Base-by-base conservation (phyloP, 345 rosid species). In the Eucalyptus viminalis region DNA sequence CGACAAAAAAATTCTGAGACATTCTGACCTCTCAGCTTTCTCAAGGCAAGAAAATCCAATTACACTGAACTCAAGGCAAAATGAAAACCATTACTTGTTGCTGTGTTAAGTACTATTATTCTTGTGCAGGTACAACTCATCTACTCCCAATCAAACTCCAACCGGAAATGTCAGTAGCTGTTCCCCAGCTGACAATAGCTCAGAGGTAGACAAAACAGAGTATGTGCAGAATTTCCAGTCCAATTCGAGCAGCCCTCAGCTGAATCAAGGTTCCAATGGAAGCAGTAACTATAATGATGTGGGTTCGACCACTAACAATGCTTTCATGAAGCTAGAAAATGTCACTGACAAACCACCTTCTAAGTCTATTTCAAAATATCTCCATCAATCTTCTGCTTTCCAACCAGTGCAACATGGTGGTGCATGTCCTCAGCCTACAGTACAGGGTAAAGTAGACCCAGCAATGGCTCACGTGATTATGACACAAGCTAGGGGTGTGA, bases 11-110 rank as follows among this genome's bases (percentile, higher is more conserved):
- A 89, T 92, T 58, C 87, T 94, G 67, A 92, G 93, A 85, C 95
- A 87, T 89, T 94, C 96, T 50, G 93, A 91, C 88, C 90, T 90
- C 88, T 95, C 95, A 34, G 95, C 96, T 89, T 94, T 95, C 89
- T 92, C 95, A 53, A 95, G 94, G 94, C 93, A 89, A n/a, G 83
- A 86, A 80, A 40, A 44, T 19, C 81, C 49, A 65, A 89, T 50
- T 69, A 54, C 40, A 76, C 83, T 69, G 72, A 51, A 69, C 29
- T 88, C 51, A 10, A 76, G 83, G 49, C 43, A 72, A 72, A 72
- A 37, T n/a, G 58, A 51, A 60, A 53, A 37, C 87, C 67, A 31
- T 53, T 86, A 86, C 40, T 51, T 4, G 87, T 11, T 86, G 67
- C 29, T n/a, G 44, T 53, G 67, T 60, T 76, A 76, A 76, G 47